Evolutionary conservation across 176 grass and related monocot species (phyloP), one percentile per base, ranked within the genome.

Genomic region (Carex cristatella): DNA sequence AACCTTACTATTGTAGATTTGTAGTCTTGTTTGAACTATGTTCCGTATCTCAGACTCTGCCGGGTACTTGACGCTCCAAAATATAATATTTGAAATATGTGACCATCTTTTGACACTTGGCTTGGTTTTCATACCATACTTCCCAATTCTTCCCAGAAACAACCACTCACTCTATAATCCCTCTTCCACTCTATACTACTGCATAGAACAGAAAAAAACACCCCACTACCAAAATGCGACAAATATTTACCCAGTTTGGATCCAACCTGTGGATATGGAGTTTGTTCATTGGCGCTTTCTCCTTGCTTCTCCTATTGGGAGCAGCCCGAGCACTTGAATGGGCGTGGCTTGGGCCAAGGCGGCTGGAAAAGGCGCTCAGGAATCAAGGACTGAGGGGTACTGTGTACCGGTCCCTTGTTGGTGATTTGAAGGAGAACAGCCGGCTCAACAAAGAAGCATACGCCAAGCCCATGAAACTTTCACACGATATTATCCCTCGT

Each of bases 311-410:
- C 5, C 83, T 84, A 18, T 94, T 85, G 92, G 88, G 83, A 84
- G 87, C 72, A 5, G 70, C 85, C 11, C 80, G 72, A 84, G 65
- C 14, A 40, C 3, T 95, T 69, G 87, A 91, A 71, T 93, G 85
- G 91, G 88, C 81, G 2, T 95, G 91, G 93, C 87, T 89, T 83
- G 81, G 56, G 66, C 93, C 93, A 44, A 86, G 73, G 37, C 87
- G 89, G 5, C 87, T 89, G 10, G 85, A 61, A 0, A 56, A 85
- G 19, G 84, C 19, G 79, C 89, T 95, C 4, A 67, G 91, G 48
- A 14, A 91, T 61, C 91, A 93, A 84, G 93, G 93, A 0, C 76
- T 95, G 57, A 32, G 81, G 1, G 93, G 93, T 81, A 95, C 79
- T n/a, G 14, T 69, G 67, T 95, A 92, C 79, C 83, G 79, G 0